Evolutionary conservation across 352 stramenopile species (phyloP).

Genomic region (Elongisporangium anandrum): DNA sequence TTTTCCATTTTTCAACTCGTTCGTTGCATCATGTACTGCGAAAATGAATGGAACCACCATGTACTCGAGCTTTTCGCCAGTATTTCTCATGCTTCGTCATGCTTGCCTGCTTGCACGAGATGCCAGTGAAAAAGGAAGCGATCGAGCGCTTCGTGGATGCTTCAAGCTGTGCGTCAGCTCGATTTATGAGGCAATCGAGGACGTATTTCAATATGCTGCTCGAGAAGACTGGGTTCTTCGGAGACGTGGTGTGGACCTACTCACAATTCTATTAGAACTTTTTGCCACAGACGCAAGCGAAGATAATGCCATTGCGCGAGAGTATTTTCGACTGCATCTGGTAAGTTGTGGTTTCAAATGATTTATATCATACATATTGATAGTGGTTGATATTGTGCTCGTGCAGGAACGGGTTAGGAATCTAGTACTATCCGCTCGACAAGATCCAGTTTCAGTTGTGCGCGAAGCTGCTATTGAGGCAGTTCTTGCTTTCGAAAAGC

Average conservation of each 20-base stretch:
- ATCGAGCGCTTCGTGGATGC: constrained; percentile 20
- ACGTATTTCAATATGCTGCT: constrained; percentile 39
- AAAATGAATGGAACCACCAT: constrained; percentile 48
- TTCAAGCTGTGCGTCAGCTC: constrained; percentile 31
- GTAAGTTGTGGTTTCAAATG: constrained; percentile 11
- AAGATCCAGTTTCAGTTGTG: constrained; percentile 50
- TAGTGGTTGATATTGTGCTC: too few relatives aligned
- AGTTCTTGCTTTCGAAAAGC: constrained; percentile 28
- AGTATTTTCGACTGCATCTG: constrained; percentile 27
- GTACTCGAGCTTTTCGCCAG: constrained; percentile 35
- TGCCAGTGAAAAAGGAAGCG: constrained; percentile 15
- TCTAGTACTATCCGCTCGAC: constrained; percentile 38
- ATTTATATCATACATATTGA: too few relatives aligned
- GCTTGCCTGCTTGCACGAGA: constrained; percentile 26
- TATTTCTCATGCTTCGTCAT: constrained; percentile 46
- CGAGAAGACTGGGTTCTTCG: constrained; percentile 54
- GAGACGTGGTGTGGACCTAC: constrained; percentile 45
- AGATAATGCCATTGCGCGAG: constrained; percentile 8
- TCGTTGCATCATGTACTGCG: constrained; percentile 24
- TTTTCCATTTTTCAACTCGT: constrained; percentile 26
- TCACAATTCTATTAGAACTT: constrained; percentile 37
- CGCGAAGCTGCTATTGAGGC: constrained; percentile 42
- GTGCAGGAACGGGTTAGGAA: constrained; percentile 31
- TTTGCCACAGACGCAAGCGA: constrained; percentile 25
- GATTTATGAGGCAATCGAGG: constrained; percentile 57